Base-by-base conservation (phyloP, 2,329 filamentous ascomycete genomes). In the Colletotrichum sp. region DNA sequence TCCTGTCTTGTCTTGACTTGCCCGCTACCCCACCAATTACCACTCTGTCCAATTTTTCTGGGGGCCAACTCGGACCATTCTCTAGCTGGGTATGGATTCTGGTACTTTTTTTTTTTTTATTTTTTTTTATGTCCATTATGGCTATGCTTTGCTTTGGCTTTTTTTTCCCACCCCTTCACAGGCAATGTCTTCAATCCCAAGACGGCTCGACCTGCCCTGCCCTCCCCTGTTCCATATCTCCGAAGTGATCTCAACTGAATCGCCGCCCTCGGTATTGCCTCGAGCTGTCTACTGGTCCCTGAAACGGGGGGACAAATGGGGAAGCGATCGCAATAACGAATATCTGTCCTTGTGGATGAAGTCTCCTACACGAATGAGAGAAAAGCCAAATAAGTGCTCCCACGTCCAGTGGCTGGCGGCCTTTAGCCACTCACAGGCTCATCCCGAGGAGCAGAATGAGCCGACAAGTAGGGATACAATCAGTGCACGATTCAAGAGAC, bases 401-500 rank as follows among this genome's bases (percentile, higher is more conserved):
- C 21, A 69, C 64, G 70, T 69, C 26, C 59, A 68, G 21, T 60
- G 44, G 21, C 28, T 57, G 32, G 34, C 28, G 57, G 65, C 64
- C 64, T 76, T 76, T 76, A 44, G 52, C 57, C 24, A 72, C 63
- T 72, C 44, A 21, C n/a, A 49, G 72, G 69, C 26, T 57, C 24
- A 28, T 63, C n/a, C 32, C 49, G 57, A 44, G 28, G 55, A 39
- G 55, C 55, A 28, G 39, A 59, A 68, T 59, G 57, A 69, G 74
- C 44, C 64, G 70, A 73, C 26, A 30, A 44, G 74, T 76, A 72
- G 74, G 70, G 74, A 76, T 69, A 64, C 26, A 63, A 73, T 68
- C 57, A 13, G 57, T 74, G 70, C 74, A 76, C 74, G 73, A 76
- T 76, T 76, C 73, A 68, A 73, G 73, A 44, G 59, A 60, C 57